phyloP scores from a whole-genome alignment of 75 land plant species.

The Pinus tabuliformis region DNA sequence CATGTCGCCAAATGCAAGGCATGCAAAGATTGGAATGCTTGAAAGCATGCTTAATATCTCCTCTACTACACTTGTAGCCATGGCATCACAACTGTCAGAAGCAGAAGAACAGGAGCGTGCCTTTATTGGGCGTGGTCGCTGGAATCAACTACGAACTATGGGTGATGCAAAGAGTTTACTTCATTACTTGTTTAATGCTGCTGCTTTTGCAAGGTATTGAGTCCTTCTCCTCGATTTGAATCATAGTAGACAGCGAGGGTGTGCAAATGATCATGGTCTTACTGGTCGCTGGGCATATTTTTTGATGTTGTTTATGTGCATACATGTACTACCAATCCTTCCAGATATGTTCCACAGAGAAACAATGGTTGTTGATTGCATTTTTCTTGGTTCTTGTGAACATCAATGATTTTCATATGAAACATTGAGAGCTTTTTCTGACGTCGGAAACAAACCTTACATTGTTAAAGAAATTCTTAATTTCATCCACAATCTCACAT shows the following conservation, averaged over 20 bases:
- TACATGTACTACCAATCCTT: neutral
- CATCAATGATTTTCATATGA: neutral
- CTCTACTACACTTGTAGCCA: constrained; percentile 81
- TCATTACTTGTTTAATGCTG: constrained; percentile 71
- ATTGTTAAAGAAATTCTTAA: neutral
- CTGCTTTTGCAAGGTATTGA: constrained; percentile 72
- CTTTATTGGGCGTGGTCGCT: constrained; percentile 76
- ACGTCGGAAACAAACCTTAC: neutral
- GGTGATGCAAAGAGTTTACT: constrained; percentile 89
- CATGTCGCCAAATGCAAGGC: constrained; percentile 68
- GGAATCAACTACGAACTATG: constrained; percentile 92
- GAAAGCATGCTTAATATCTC: constrained; percentile 86
- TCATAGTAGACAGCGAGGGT: neutral
- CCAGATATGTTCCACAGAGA: neutral
- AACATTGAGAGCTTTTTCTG: neutral
- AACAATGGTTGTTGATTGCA: neutral
- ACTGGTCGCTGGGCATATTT: too few species aligned
- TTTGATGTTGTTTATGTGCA: neutral
- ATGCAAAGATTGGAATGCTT: constrained; percentile 69
- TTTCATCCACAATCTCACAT: neutral
- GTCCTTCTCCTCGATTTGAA: neutral
- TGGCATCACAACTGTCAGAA: constrained; percentile 99
- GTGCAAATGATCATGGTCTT: neutral
- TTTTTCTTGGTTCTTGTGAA: constrained; percentile 2
- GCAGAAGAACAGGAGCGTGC: constrained; percentile 92